These are phyloP conservation scores for Irpex lacteus DNA, from an alignment of 1,284 basidiomycete species.

Conservation along the genomic window DNA sequence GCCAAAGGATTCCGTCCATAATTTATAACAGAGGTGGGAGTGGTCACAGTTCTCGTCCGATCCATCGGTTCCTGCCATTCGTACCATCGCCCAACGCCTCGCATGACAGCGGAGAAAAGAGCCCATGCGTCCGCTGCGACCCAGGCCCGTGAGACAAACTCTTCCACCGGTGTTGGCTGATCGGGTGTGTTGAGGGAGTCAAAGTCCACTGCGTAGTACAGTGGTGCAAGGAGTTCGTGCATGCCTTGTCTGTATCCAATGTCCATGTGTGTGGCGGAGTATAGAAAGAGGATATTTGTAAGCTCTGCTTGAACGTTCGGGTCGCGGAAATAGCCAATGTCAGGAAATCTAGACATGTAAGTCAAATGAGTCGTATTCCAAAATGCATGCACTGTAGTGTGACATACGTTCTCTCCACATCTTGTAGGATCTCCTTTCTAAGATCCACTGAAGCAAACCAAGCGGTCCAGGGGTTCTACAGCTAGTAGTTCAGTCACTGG, in stretches of 20 bases:
- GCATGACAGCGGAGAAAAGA: constrained; percentile 80
- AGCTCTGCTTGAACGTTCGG: constrained; percentile 73
- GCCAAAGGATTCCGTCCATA: constrained; percentile 33
- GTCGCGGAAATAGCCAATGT: constrained; percentile 83
- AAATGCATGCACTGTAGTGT: constrained; percentile 1
- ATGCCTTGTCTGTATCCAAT: constrained; percentile 94
- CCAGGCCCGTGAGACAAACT: constrained; percentile 66
- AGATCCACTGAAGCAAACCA: constrained; percentile 90
- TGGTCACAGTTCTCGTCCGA: constrained; percentile 21
- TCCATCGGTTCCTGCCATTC: constrained; percentile 71
- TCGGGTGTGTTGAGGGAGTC: constrained; percentile 55
- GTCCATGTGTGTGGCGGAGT: constrained; percentile 70
- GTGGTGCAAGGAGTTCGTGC: constrained; percentile 89
- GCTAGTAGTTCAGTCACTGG: background rate
- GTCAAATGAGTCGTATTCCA: background rate
- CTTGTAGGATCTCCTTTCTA: constrained; percentile 83
- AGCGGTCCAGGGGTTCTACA: constrained; percentile 86
- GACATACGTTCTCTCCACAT: constrained; percentile 86
- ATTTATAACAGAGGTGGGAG: background rate
- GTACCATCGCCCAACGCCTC: constrained; percentile 76
- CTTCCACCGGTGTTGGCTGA: constrained; percentile 34
- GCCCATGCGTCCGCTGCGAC: constrained; percentile 84
- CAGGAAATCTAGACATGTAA: constrained; percentile 69
- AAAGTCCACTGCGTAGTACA: constrained; percentile 79
- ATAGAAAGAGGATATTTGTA: constrained; percentile 83